Evolutionary conservation across 2,329 filamentous ascomycete genomes (phyloP).

Genomic region (Ceratocystis ficicola): DNA sequence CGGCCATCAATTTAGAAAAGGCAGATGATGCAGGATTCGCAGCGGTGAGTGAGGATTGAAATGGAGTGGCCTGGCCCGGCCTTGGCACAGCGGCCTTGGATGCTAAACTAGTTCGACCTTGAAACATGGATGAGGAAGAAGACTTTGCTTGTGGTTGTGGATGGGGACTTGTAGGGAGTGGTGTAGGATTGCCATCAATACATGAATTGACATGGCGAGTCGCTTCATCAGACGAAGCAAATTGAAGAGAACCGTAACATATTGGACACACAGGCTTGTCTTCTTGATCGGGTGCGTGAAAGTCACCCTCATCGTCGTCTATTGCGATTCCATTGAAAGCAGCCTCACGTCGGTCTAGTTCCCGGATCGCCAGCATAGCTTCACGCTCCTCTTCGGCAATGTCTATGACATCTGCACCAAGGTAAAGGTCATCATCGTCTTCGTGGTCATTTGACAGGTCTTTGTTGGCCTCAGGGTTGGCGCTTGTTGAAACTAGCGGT

Average conservation of each 20-base stretch:
- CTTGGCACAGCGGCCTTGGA: conserved; percentile 57
- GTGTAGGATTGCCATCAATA: conserved; percentile 65
- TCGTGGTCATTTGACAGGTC: conserved; percentile 22
- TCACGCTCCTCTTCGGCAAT: conserved; percentile 52
- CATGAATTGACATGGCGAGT: conserved; percentile 85
- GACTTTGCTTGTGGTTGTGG: neutral
- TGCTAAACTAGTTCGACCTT: conserved; percentile 44
- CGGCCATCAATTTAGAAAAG: conserved; percentile 87
- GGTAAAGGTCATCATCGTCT: conserved; percentile 42
- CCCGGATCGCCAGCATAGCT: conserved; percentile 60
- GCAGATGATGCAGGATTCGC: conserved; percentile 47
- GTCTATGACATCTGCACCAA: conserved; percentile 30
- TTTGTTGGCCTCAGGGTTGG: neutral
- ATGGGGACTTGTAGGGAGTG: conserved; percentile 33
- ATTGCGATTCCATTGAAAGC: conserved; percentile 38
- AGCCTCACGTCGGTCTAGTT: conserved; percentile 56
- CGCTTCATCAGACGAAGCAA: conserved; percentile 45
- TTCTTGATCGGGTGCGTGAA: conserved; percentile 29
- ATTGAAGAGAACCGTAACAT: conserved; percentile 18
- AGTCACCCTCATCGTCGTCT: conserved; percentile 28
- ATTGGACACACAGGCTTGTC: conserved; percentile 22
- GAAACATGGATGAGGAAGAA: conserved; percentile 26
- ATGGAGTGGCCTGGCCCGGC: conserved; percentile 71
- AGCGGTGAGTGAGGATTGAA: conserved; percentile 34
- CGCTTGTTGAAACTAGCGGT: neutral